A percentile compares a stretch with the other conserved stretches of the same genome.
phyloP scores from a whole-genome alignment of 192 early-diverging fungal genomes.

The Backusella tuberculispora region DNA sequence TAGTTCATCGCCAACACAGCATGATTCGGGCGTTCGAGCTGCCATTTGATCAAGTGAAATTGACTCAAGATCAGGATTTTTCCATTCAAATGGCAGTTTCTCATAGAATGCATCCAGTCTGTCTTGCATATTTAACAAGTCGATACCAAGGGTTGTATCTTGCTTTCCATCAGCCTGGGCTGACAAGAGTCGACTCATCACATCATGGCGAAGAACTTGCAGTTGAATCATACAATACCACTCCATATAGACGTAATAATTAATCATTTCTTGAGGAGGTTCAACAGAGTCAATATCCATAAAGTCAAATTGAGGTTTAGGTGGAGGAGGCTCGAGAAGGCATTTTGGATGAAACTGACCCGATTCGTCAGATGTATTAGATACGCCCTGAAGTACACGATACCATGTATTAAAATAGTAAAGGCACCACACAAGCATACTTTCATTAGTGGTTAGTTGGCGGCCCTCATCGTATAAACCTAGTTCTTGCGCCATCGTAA shows the following conservation, averaged over 20 bases:
- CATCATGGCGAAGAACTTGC: slow-evolving; percentile 36
- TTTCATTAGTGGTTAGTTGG: slow-evolving; percentile 29
- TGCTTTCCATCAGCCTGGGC: slow-evolving; percentile 16
- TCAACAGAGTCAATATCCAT: slow-evolving; percentile 5
- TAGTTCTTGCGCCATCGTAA: slow-evolving; percentile 45
- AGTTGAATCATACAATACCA: slow-evolving; percentile 43
- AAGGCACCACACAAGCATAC: slow-evolving; percentile 42
- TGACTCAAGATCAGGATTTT: slow-evolving; percentile 18
- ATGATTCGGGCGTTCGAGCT: neutral
- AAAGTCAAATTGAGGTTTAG: slow-evolving; percentile 9
- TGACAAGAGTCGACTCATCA: slow-evolving; percentile 34
- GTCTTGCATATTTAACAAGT: slow-evolving; percentile 28
- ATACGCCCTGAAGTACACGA: slow-evolving; percentile 37
- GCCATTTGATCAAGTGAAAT: slow-evolving; percentile 8
- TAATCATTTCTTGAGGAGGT: slow-evolving; percentile 21
- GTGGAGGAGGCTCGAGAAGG: slow-evolving; percentile 14
- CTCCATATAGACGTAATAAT: slow-evolving; percentile 33
- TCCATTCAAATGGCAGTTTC: slow-evolving; percentile 23
- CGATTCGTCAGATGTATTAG: neutral
- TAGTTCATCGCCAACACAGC: neutral
- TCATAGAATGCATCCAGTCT: slow-evolving; percentile 15
- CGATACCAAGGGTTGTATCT: slow-evolving; percentile 28
- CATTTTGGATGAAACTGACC: slow-evolving; percentile 25
- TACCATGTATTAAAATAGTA: slow-evolving; percentile 48
- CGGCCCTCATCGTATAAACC: slow-evolving; percentile 36